A percentile compares a stretch with the other conserved stretches of the same genome.
Conservation (phyloP, 179 eudicot species). For the Actinidia chinensis region DNA sequence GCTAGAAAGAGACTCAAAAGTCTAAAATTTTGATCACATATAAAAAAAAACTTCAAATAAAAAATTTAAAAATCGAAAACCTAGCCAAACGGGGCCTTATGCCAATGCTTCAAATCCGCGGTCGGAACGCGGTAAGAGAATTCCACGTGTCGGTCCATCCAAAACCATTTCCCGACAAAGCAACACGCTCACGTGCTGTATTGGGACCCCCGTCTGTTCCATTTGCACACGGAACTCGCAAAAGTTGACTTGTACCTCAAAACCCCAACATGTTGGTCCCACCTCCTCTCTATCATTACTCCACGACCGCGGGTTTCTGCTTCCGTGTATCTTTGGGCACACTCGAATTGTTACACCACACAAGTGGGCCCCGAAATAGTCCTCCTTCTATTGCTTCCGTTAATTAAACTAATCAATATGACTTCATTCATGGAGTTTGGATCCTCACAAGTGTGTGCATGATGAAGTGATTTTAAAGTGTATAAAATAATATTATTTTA, state of each 20-base stretch:
- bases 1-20: not conserved
- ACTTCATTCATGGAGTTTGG: too few relatives aligned
- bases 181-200: slow-evolving; percentile 7
- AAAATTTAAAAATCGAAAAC: too few relatives aligned
- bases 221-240: not conserved
- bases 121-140: not conserved
- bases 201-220: not conserved
- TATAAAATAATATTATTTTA: too few relatives aligned
- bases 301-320: not conserved
- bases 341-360: not conserved
- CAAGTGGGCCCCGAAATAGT: too few relatives aligned
- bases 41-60: too few relatives aligned
- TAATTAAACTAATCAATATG: too few relatives aligned
- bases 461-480: too few relatives aligned
- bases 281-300: not conserved
- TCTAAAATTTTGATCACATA: not conserved
- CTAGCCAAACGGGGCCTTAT: not conserved
- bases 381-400: too few relatives aligned
- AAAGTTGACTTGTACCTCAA: slow-evolving; percentile 13
- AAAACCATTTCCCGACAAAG: slow-evolving; percentile 1
- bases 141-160: slow-evolving; percentile 6
- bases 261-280: not conserved
- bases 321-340: not conserved
- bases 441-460: too few relatives aligned
- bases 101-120: not conserved